Evolutionary conservation across 805 yeast genomes (phyloP), one percentile per base, ranked within the genome.

Genomic region (Saccharomycopsis fodiens): DNA sequence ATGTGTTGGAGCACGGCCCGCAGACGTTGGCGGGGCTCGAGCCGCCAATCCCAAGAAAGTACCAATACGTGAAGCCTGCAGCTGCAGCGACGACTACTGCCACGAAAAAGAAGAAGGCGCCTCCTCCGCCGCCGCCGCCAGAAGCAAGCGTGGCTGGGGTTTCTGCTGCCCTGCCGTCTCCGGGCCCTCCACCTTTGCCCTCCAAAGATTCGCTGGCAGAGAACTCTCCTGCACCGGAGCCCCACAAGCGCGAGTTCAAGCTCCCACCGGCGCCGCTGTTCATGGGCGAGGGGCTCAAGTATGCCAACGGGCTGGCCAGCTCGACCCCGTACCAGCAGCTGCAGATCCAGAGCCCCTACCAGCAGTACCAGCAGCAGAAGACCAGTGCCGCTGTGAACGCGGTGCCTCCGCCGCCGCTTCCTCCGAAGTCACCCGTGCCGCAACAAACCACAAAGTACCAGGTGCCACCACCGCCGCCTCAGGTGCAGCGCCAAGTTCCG

Each of bases 21-120:
- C 84, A 89, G 19, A 82, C 93, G 27, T 66, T 91, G 62, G 82
- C 82, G 23, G 94, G 94, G 1, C 64, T 82, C 21, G 94, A 85
- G 58, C 94, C 94, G 3, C 95, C 95, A 13, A 67, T 85, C 42
- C 94, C 93, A 3, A 69, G 91, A 52, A 73, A 70, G 53, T 68
- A 63, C 45, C 79, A 74, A 48, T 57, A 34, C 22, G 17, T 20
- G 19, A 30, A 39, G 16, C 20, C 39, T 5, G 29, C 29, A 8
- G n/a, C 37, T 23, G 35, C 16, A 12, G 13, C 46, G 3, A 23
- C 44, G 30, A 21, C 34, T n/a, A 3, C 32, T 15, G 20, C 29
- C 12, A 12, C 10, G 12, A 39, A 22, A 30, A 47, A 43, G 27
- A 47, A 43, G 35, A 47, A 43, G 27, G 45, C 45, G 7, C 48